Evolutionary conservation across 352 stramenopile genomes (phyloP), one percentile per base, ranked within the genome.

Genomic region (Aphanomyces invadans): DNA sequence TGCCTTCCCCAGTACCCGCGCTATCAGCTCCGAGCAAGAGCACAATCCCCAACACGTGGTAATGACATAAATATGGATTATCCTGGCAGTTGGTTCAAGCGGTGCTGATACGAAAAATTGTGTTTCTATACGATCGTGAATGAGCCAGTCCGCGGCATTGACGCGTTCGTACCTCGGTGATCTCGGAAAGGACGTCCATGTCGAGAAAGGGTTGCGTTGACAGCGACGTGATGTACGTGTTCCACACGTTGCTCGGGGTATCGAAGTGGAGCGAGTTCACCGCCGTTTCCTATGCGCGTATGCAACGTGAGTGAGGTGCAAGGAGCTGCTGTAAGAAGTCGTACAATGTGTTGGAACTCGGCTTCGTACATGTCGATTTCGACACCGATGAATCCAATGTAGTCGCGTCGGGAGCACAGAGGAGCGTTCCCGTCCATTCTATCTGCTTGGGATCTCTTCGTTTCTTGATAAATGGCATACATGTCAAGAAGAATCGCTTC

Each of bases 341-440:
- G 69, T 74, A 92, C 83, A 26, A 90, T 76, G 51, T 92, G 82
- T 59, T 92, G 84, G 66, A 76, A 90, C 71, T 90, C 81, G n/a
- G 81, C 76, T 74, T 92, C 84, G 54, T 88, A 89, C 31, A 78
- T 76, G 4, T 79, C 78, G 9, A 89, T 54, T 45, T 92, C 79
- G 33, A 86, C 71, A 36, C 61, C 74, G 26, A 90, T 78, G 67
- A 89, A 89, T 73, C 89, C 79, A 36, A 81, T 62, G 57, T 92
- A 92, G 59, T 92, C 81, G 9, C 80, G 70, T 1, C 74, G 61
- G 12, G 74, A 70, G 51, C 49, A 57, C n/a, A n/a, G 29, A 89
- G 70, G 31, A 72, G 25, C 54, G 56, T 60, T 23, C 29, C 1
- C 23, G 32, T 17, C 15, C 52, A 19, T 10, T 46, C 32, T 73